Percentiles rank a stretch among this genome's conserved stretches.
These are phyloP conservation scores for Globisporangium nagaii DNA, from an alignment of 352 stramenopile species.

Conservation along the genomic window DNA sequence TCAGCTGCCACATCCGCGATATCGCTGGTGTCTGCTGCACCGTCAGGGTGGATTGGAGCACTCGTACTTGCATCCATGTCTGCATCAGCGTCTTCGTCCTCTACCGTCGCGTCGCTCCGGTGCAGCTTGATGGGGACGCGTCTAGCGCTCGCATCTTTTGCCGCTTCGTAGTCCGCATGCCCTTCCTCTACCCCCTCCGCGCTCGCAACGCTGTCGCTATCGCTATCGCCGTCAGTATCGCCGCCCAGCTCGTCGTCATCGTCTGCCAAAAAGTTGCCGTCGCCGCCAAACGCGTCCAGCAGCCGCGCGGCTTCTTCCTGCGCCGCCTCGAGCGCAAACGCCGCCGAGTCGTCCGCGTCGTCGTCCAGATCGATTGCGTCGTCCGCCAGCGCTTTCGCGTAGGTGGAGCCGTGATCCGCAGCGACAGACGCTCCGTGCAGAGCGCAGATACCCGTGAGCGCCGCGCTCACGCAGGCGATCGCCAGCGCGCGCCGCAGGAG, in stretches of 20 bases:
- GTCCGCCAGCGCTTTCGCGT: not conserved
- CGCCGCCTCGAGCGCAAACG: conserved; percentile 8
- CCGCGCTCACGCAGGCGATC: not conserved
- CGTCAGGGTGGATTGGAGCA: no score
- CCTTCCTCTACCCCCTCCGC: not conserved
- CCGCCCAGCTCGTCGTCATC: not conserved
- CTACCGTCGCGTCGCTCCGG: not conserved
- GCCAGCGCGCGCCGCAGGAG: not conserved
- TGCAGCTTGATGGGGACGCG: not conserved
- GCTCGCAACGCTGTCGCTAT: not conserved
- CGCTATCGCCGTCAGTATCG: not conserved
- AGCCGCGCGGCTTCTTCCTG: conserved; percentile 7
- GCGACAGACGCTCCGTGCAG: not conserved
- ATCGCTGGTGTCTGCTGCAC: not conserved
- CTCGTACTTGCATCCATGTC: not conserved
- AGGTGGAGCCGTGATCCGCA: not conserved
- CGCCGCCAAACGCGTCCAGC: conserved; percentile 2
- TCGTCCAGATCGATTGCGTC: not conserved
- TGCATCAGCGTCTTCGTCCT: not conserved
- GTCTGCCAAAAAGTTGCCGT: not conserved
- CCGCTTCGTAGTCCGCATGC: not conserved
- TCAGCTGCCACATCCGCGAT: not conserved
- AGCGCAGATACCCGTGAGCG: not conserved
- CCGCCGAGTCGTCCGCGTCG: not conserved
- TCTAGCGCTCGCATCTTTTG: not conserved